Evolutionary conservation across 2,329 filamentous ascomycete genomes (phyloP), one percentile per base, ranked within the genome.

Genomic region (Sporothrix euskadiensis): DNA sequence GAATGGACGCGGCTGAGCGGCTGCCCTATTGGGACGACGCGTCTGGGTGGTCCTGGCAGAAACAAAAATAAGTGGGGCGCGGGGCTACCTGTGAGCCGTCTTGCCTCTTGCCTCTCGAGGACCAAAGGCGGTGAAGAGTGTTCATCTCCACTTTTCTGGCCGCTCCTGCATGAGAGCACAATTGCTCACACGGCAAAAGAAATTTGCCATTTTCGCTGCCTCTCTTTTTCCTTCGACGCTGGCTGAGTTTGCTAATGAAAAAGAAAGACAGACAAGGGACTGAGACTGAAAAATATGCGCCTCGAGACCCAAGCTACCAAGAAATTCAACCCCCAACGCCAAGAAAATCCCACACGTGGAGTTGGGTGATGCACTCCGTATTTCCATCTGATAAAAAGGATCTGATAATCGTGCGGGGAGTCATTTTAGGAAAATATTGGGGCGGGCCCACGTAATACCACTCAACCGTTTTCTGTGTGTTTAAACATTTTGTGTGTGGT

Each of bases 371-470:
- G 41, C 26, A 26, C 26, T 26, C 26, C 26, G 26, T 19, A 5
- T 22, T 68, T 52, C 39, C 26, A 73, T 73, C 72, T 71, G 72
- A 73, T 73, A 73, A 73, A 44, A 41, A 61, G 56, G 39, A 73
- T 73, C 72, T 73, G 72, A 73, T 73, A 71, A 73, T 59, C 49
- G 16, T 59, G 68, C 68, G 68, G 68, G 61, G 44, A 56, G 35
- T 30, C 63, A 52, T 26, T 32, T 35, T 30, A 49, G 63, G 39
- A 26, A 44, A 44, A 14, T 66, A 66, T 49, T 49, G 35, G 41
- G 39, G 39, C 61, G 59, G 32, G 35, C n/a, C 59, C 52, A n/a
- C 52, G 35, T 47, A 65, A 65, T 65, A 26, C 61, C 39, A 41
- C 39, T 47, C 61, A 26, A 47, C 39, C 22, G 19, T 44, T 49